Percentiles rank a stretch among this genome's conserved stretches.
Conservation (phyloP, 495 filamentous ascomycete genomes). For the Hyaloscypha bicolor region DNA sequence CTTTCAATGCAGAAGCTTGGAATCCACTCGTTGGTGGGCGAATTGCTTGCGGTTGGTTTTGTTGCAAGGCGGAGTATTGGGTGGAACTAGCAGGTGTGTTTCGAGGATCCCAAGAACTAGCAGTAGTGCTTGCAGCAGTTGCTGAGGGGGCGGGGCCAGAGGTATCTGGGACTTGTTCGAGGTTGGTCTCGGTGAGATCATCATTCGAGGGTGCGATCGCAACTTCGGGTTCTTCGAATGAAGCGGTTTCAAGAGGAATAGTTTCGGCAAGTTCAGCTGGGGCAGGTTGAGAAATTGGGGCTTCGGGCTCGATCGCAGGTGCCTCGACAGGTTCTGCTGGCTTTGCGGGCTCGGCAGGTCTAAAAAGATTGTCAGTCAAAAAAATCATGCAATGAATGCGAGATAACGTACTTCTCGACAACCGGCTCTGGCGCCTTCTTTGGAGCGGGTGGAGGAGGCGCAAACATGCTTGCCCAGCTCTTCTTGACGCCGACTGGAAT, state of each 20-base stretch:
- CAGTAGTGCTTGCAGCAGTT: conserved; percentile 88
- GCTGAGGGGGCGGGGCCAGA: conserved; percentile 74
- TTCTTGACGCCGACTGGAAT: conserved; percentile 43
- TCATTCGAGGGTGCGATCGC: conserved; percentile 71
- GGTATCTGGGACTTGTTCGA: conserved; percentile 83
- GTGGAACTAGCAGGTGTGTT: conserved; percentile 54
- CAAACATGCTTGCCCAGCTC: conserved; percentile 62
- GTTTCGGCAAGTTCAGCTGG: conserved; percentile 18
- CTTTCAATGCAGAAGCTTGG: conserved; percentile 75
- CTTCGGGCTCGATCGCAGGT: conserved; percentile 29
- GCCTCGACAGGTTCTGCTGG: conserved; percentile 23
- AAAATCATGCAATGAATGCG: background rate
- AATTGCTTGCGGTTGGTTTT: conserved; percentile 54
- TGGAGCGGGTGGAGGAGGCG: conserved; percentile 30
- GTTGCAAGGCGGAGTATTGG: conserved; percentile 56
- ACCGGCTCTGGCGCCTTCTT: conserved; percentile 33
- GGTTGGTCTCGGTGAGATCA: conserved; percentile 85
- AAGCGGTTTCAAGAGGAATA: conserved; percentile 10
- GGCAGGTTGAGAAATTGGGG: conserved; percentile 17
- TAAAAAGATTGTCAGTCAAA: conserved; percentile 19
- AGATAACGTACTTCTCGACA: conserved; percentile 29
- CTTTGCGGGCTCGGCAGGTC: conserved; percentile 23
- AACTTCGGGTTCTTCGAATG: conserved; percentile 54
- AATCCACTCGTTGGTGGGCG: conserved; percentile 67
- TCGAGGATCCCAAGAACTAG: conserved; percentile 77